A percentile compares a stretch with the other conserved stretches of the same genome.
These are phyloP conservation scores for Lophiostoma macrostomum DNA, from an alignment of 495 filamentous ascomycete genomes.

Conservation along the genomic window DNA sequence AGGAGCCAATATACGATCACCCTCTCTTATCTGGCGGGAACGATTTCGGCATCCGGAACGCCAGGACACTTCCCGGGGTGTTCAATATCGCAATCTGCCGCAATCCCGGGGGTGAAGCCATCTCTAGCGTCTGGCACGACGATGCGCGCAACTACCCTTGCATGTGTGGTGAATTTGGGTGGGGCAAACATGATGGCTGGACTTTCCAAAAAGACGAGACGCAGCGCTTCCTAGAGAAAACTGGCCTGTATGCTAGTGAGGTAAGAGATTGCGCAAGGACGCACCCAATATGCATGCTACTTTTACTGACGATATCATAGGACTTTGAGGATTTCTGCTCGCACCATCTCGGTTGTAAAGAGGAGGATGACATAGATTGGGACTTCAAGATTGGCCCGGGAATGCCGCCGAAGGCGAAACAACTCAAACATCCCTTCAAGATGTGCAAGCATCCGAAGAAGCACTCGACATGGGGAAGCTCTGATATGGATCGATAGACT, in stretches of 20 bases:
- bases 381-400: neutral
- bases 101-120: slow-evolving; percentile 9
- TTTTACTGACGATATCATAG: slow-evolving; percentile 2
- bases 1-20: too few relatives aligned
- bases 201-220: neutral
- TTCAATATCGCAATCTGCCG: slow-evolving; percentile 7
- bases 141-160: slow-evolving; percentile 13
- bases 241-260: too few relatives aligned
- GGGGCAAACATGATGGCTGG: neutral
- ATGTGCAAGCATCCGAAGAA: slow-evolving; percentile 8
- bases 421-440: neutral
- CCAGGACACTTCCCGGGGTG: neutral
- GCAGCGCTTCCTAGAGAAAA: neutral
- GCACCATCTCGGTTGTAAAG: neutral
- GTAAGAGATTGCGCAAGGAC: too few relatives aligned
- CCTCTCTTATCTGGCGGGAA: neutral
- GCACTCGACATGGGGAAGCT: too few relatives aligned
- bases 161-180: slow-evolving; percentile 15
- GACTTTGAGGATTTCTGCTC: slow-evolving; percentile 12
- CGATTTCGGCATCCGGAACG: neutral
- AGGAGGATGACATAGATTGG: neutral
- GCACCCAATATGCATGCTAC: too few relatives aligned
- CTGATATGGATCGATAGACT: too few relatives aligned
- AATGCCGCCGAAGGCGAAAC: neutral
- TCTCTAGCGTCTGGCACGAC: neutral